Base-by-base conservation (phyloP, 192 early-diverging fungal species). In the Coemansia sp. region DNA sequence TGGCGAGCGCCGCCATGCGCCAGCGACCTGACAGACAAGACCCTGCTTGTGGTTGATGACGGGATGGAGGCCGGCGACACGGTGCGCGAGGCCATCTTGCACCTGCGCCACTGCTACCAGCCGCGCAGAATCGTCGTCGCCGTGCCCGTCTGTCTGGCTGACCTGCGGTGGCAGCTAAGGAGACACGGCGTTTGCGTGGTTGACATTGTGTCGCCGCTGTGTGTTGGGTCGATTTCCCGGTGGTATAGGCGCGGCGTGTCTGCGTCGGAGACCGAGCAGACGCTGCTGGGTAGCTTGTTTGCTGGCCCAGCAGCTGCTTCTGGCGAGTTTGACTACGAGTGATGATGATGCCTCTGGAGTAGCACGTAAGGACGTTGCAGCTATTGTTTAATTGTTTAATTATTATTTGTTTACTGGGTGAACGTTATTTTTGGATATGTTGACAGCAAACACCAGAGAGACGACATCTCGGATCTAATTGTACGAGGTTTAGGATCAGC, bases 31-130 rank as follows among this genome's bases (percentile, higher is more conserved):
- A 44, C 42, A 9, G 74, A 59, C 16, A 70, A 58, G n/a, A 78
- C 77, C 10, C 21, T 85, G 47, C 19, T 85, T 26, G 63, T 85
- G 19, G 74, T 85, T 10, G 84, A 85, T 56, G 84, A 85, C 26
- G 74, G 74, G 6, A 73, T 82, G 19, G 84, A 77, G 68, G 72
- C 79, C 0, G 84, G 84, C 10, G 84, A 85, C 63, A 79, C 72
- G 19, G 76, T 83, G 70, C 80, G 84, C 50, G 79, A 76, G 56
- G 84, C 84, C 21, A 68, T 79, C 13, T 68, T 76, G 74, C 76
- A 84, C 39, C 37, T 84, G 56, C 49, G 72, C 12, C 81, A 84
- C 40, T 70, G 70, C 64, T 76, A 76, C 64, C 15, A 18, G 16
- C 67, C 67, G 9, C 42, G 62, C 44, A 61, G 58, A 39, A 58